phyloP scores from a whole-genome alignment of 2,329 filamentous ascomycete species.

The Trichoderma sp. region DNA sequence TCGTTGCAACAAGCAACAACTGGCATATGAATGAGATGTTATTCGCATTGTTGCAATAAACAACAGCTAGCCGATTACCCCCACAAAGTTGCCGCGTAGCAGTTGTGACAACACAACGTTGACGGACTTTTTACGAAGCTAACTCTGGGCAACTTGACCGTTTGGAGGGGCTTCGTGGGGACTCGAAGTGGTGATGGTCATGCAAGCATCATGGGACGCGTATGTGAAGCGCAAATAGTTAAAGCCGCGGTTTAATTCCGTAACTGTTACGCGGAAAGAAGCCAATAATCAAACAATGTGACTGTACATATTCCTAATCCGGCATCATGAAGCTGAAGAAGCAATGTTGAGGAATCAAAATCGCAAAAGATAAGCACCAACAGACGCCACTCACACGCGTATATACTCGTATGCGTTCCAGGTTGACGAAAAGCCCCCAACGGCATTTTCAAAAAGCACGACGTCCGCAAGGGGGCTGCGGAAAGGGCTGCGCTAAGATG shows the following conservation, averaged over 20 bases:
- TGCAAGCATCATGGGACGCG: background rate
- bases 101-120: background rate
- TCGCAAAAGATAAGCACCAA: background rate
- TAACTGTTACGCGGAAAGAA: background rate
- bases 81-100: background rate
- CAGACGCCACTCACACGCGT: background rate
- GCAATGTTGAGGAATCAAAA: background rate
- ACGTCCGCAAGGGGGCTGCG: no score
- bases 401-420: background rate
- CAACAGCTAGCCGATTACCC: background rate
- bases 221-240: background rate
- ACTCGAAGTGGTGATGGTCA: background rate
- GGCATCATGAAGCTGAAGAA: background rate
- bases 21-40: background rate
- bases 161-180: background rate
- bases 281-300: background rate
- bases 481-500: background rate
- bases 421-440: background rate
- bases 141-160: background rate
- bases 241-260: background rate
- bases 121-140: background rate
- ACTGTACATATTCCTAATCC: background rate
- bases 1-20: background rate
- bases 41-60: background rate
- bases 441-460: background rate